phyloP scores from a whole-genome alignment of 768 basidiomycete genomes.

The Suillus subluteus region DNA sequence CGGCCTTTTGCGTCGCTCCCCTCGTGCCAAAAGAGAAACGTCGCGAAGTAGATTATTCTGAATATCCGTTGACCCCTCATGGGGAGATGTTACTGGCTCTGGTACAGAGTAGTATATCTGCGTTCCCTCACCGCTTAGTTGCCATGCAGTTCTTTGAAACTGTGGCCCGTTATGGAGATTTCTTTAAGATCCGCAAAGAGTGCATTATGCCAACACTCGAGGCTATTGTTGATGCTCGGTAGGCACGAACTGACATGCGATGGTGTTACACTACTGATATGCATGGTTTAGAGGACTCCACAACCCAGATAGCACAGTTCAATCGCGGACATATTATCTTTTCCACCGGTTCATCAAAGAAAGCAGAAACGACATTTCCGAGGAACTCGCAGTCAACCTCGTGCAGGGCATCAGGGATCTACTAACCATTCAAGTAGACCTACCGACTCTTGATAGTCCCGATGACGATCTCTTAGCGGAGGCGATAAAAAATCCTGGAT shows the following conservation, averaged over 20 bases:
- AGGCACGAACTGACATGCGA: slow-evolving; percentile 29
- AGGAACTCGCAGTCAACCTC: slow-evolving; percentile 69
- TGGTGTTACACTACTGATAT: slow-evolving; percentile 10
- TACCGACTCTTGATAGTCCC: slow-evolving; percentile 76
- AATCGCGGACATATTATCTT: slow-evolving; percentile 86
- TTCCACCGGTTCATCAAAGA: slow-evolving; percentile 93
- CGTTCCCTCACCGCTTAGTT: slow-evolving; percentile 84
- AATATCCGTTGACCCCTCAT: slow-evolving; percentile 84
- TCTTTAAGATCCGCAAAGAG: slow-evolving; percentile 92
- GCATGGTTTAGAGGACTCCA: slow-evolving; percentile 75
- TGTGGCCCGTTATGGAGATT: slow-evolving; percentile 89
- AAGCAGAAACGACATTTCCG: slow-evolving; percentile 73
- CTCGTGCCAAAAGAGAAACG: slow-evolving; percentile 68
- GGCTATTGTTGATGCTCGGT: slow-evolving; percentile 86
- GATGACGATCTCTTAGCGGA: slow-evolving; percentile 79
- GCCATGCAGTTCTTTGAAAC: slow-evolving; percentile 93
- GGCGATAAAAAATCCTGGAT: slow-evolving; percentile 69
- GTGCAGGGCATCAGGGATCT: slow-evolving; percentile 78
- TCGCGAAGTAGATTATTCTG: slow-evolving; percentile 70
- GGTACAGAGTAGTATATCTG: slow-evolving; percentile 79
- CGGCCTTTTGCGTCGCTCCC: slow-evolving; percentile 84
- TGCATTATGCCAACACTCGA: slow-evolving; percentile 87
- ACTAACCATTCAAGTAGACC: slow-evolving; percentile 70
- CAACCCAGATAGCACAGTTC: slow-evolving; percentile 66
- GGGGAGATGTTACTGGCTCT: slow-evolving; percentile 89